Conservation (phyloP, 2,329 filamentous ascomycete genomes). For the Zarea fungicola region DNA sequence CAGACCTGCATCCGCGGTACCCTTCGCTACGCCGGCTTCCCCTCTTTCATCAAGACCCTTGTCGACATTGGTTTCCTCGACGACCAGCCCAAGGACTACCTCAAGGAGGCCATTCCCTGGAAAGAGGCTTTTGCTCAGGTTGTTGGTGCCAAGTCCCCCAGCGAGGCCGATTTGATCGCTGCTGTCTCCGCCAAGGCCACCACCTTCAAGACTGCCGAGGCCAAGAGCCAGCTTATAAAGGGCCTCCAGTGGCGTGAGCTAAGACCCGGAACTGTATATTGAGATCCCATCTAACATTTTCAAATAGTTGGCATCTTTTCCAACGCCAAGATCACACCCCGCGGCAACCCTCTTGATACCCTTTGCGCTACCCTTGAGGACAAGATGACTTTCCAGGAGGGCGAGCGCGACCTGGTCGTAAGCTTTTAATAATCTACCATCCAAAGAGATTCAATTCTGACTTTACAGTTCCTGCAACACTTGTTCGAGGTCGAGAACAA, state of each 20-base stretch:
- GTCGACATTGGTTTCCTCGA: constrained; percentile 87
- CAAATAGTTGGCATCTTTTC: constrained; percentile 58
- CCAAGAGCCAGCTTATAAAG: constrained; percentile 47
- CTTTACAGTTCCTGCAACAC: constrained; percentile 53
- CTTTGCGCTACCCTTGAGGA: constrained; percentile 82
- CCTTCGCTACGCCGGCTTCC: constrained; percentile 83
- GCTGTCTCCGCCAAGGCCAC: constrained; percentile 71
- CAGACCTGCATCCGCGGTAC: constrained; percentile 81
- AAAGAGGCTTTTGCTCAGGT: constrained; percentile 78
- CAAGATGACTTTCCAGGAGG: constrained; percentile 84
- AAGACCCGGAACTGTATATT: not conserved
- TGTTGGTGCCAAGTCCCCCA: constrained; percentile 60
- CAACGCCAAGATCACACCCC: constrained; percentile 61
- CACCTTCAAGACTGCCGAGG: constrained; percentile 53
- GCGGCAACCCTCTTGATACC: constrained; percentile 81
- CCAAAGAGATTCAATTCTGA: constrained; percentile 25
- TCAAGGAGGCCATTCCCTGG: constrained; percentile 69
- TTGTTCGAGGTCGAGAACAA: constrained; percentile 80
- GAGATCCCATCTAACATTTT: constrained; percentile 1
- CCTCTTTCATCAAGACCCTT: constrained; percentile 79
- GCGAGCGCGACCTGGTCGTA: constrained; percentile 78
- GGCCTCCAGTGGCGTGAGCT: constrained; percentile 12
- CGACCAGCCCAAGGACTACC: constrained; percentile 60
- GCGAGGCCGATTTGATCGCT: constrained; percentile 64
- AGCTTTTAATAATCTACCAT: constrained; percentile 20